A percentile compares a stretch with the other conserved stretches of the same genome.
Conservation (phyloP, 2,329 filamentous ascomycete species). For the Aspergillus luchuensis region DNA sequence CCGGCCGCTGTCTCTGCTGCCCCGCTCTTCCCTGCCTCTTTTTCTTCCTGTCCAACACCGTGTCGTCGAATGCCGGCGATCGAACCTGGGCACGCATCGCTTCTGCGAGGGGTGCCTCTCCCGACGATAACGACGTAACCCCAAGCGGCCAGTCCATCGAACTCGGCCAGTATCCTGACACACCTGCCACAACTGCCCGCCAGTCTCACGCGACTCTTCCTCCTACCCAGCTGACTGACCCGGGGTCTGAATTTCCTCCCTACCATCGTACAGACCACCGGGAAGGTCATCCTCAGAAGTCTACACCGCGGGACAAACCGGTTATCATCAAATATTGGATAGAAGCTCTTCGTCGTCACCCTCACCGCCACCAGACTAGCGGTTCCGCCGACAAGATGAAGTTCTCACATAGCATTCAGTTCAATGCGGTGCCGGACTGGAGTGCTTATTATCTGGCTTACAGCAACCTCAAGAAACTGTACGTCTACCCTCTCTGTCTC, state of each 20-base stretch:
- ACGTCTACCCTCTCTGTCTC: conserved; percentile 40
- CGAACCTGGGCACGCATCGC: conserved; percentile 30
- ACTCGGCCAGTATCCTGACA: conserved; percentile 31
- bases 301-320: conserved; percentile 12
- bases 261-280: not conserved
- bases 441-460: conserved; percentile 97
- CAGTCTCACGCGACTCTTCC: conserved; percentile 11
- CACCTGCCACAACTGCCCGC: conserved; percentile 9
- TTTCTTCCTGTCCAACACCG: conserved; percentile 18
- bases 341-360: conserved; percentile 34
- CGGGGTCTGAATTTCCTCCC: not conserved
- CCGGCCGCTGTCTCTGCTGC: conserved; percentile 5
- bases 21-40: conserved; percentile 5
- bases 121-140: conserved; percentile 15
- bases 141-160: conserved; percentile 35
- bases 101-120: conserved; percentile 29
- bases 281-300: not conserved
- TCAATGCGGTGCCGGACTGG: conserved; percentile 99
- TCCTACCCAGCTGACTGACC: conserved; percentile 4
- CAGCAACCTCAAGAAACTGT: conserved; percentile 98
- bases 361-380: conserved; percentile 18
- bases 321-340: conserved; percentile 35
- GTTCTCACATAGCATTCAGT: conserved; percentile 99
- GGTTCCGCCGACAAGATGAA: conserved; percentile 85
- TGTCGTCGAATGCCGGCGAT: conserved; percentile 31